A percentile compares a stretch with the other conserved stretches of the same genome.
Conservation (phyloP, 495 filamentous ascomycete genomes). For the Durotheca rogersii region DNA sequence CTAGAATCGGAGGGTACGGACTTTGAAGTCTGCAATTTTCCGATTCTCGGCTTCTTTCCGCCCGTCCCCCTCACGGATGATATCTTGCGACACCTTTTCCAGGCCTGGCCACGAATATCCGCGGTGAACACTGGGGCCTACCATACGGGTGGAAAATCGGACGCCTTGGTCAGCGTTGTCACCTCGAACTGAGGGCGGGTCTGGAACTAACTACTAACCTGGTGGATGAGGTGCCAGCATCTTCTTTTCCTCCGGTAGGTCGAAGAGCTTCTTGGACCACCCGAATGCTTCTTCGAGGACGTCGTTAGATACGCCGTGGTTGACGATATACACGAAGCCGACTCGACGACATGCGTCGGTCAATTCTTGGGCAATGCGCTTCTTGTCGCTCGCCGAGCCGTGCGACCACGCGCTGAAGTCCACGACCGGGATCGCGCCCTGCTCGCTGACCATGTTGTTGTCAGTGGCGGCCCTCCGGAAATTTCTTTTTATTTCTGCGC, state of each 20-base stretch:
- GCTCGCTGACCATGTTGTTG: conserved; percentile 1
- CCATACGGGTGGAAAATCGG: too few relatives aligned
- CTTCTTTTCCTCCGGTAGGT: conserved; percentile 39
- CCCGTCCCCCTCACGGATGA: conserved; percentile 52
- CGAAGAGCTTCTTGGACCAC: conserved; percentile 49
- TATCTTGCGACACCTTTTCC: conserved; percentile 64
- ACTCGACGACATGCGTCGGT: conserved; percentile 55
- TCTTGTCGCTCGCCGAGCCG: conserved; percentile 37
- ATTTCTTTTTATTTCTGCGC: too few relatives aligned
- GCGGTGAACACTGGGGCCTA: conserved; percentile 48
- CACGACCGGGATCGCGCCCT: conserved; percentile 51
- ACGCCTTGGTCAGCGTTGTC: too few relatives aligned
- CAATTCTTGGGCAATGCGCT: conserved; percentile 49
- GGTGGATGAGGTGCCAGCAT: conserved; percentile 62
- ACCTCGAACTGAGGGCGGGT: too few relatives aligned
- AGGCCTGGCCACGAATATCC: conserved; percentile 66
- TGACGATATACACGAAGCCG: conserved; percentile 61
- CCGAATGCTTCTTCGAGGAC: conserved; percentile 55
- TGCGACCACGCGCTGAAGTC: conserved; percentile 48
- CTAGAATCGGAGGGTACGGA: conserved; percentile 1
- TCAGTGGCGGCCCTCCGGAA: too few relatives aligned
- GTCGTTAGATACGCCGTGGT: conserved; percentile 51
- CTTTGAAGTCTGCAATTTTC: conserved; percentile 48
- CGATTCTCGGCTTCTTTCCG: conserved; percentile 32
- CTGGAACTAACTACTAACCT: too few relatives aligned